Evolutionary conservation across 2,329 filamentous ascomycete species (phyloP).

Genomic region (Exophiala oligosperma): DNA sequence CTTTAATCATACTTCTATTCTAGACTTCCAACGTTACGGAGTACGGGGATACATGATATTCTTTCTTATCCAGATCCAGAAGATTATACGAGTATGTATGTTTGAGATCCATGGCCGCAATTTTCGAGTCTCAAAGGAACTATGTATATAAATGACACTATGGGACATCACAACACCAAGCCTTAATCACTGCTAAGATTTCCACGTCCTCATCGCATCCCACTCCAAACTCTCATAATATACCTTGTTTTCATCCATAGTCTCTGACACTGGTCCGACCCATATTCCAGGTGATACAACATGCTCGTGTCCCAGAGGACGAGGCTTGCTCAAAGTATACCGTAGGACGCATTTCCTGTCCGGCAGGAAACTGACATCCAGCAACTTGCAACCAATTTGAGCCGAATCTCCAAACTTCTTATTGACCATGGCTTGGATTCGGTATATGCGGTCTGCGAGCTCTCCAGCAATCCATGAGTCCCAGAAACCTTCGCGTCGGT

Average conservation of each 20-base stretch:
- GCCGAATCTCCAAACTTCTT: background rate
- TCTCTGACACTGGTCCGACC: background rate
- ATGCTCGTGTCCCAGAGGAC: background rate
- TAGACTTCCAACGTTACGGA: too few relatives aligned
- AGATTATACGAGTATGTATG: too few relatives aligned
- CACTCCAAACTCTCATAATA: constrained; percentile 4
- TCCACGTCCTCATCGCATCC: background rate
- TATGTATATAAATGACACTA: too few relatives aligned
- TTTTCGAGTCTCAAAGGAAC: too few relatives aligned
- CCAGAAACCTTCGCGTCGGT: constrained; percentile 69
- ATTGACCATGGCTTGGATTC: background rate
- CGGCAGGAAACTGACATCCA: constrained; percentile 12
- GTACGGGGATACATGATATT: too few relatives aligned
- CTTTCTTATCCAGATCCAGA: too few relatives aligned
- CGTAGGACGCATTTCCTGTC: constrained; percentile 6
- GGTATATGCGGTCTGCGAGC: constrained; percentile 14
- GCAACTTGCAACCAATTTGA: constrained; percentile 3
- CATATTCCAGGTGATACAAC: background rate
- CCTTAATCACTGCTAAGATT: background rate
- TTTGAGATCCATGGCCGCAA: too few relatives aligned
- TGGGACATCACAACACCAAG: background rate
- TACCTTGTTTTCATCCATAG: background rate
- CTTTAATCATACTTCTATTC: too few relatives aligned
- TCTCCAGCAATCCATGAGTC: constrained; percentile 39
- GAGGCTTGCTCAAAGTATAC: background rate